Percentiles rank a stretch among this genome's conserved stretches.
Evolutionary conservation across 495 filamentous ascomycete species (phyloP).

Genomic region (Darksidea phi): DNA sequence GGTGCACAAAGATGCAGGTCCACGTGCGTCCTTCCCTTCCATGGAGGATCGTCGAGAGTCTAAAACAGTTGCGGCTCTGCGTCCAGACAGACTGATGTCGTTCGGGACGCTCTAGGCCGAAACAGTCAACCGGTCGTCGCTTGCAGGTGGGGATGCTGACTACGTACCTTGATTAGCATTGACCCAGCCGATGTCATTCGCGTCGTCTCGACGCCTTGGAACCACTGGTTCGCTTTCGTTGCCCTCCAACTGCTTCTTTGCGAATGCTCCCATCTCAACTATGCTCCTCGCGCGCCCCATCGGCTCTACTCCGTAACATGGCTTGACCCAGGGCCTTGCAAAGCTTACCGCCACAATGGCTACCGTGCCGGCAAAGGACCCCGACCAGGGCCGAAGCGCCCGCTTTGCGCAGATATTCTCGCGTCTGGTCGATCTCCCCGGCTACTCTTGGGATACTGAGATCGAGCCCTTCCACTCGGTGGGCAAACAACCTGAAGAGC

Average conservation of each 20-base stretch:
- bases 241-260: neutral
- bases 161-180: neutral
- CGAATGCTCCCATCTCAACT: neutral
- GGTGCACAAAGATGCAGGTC: neutral
- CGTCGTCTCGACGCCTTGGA: neutral
- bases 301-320: slow-evolving; percentile 1
- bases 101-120: neutral
- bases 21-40: neutral
- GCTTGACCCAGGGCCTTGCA: slow-evolving; percentile 11
- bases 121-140: neutral
- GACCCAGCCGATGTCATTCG: neutral
- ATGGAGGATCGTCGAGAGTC: neutral
- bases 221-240: neutral
- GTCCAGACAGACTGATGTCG: neutral
- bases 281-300: slow-evolving; percentile 5
- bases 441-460: slow-evolving; percentile 36
- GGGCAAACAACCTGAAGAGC: neutral
- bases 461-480: slow-evolving; percentile 36
- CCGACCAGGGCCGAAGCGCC: slow-evolving; percentile 1
- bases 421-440: slow-evolving; percentile 32
- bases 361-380: slow-evolving; percentile 1
- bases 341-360: slow-evolving; percentile 19
- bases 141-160: neutral
- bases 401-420: slow-evolving; percentile 28
- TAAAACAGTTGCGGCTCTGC: neutral